These are phyloP conservation scores for Musa schizocarpa DNA, from an alignment of 176 grass and related monocot genomes.

Conservation along the genomic window DNA sequence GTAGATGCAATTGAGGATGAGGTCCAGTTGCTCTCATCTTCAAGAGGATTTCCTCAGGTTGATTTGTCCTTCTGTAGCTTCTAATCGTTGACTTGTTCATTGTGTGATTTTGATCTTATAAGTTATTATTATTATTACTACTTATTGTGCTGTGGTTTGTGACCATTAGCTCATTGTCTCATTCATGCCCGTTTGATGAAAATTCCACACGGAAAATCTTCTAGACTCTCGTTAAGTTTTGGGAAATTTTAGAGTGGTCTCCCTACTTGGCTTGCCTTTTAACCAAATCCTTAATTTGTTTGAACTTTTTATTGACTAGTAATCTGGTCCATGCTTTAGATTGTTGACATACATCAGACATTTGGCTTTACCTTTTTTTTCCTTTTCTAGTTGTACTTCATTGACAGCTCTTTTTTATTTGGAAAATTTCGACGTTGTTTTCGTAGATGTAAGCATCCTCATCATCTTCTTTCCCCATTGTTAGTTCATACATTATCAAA, in stretches of 20 bases:
- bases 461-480: background rate
- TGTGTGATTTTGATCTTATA: too few relatives aligned
- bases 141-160: too few relatives aligned
- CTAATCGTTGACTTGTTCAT: background rate
- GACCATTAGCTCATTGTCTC: too few relatives aligned
- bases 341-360: background rate
- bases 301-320: too few relatives aligned
- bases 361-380: background rate
- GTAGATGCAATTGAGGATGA: constrained; percentile 61
- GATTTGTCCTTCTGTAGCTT: constrained; percentile 6
- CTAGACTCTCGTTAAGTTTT: too few relatives aligned
- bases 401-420: too few relatives aligned
- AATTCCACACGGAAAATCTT: too few relatives aligned
- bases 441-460: too few relatives aligned
- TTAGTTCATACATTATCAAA: background rate
- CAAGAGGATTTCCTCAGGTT: constrained; percentile 39
- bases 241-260: background rate
- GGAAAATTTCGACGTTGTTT: background rate
- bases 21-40: constrained; percentile 40
- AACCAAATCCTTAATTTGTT: background rate
- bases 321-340: too few relatives aligned
- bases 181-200: too few relatives aligned
- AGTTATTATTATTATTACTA: too few relatives aligned
- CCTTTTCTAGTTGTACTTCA: too few relatives aligned
- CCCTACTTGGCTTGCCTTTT: background rate